Conservation (phyloP, 305 asterid species). For the Caryopteris hybrid region DNA sequence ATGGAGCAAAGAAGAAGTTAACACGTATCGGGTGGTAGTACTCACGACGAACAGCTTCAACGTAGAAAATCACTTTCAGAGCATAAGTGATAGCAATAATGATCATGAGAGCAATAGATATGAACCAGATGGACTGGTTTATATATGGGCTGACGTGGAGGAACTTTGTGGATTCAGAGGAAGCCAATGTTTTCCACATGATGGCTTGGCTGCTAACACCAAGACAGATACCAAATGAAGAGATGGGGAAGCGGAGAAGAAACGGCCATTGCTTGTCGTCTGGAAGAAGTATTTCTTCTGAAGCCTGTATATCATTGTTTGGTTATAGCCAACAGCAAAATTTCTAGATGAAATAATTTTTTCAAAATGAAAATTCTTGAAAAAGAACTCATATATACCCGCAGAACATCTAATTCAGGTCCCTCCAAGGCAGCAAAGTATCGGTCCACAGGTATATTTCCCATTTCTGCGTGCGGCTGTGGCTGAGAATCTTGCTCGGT, state of each 20-base stretch:
- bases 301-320: constrained; percentile 35
- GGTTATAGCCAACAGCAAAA: not conserved
- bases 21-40: constrained; percentile 79
- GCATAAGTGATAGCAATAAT: constrained; percentile 34
- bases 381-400: constrained; percentile 31
- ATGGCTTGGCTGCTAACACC: constrained; percentile 91
- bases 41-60: constrained; percentile 88
- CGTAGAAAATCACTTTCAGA: constrained; percentile 61
- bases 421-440: constrained; percentile 86
- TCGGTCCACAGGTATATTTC: constrained; percentile 46
- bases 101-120: constrained; percentile 44
- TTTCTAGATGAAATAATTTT: too few species aligned
- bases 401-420: constrained; percentile 65
- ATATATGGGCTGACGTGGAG: constrained; percentile 45
- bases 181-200: constrained; percentile 68
- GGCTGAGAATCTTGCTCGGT: constrained; percentile 21
- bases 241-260: constrained; percentile 75
- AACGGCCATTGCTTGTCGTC: constrained; percentile 83
- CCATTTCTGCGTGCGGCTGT: constrained; percentile 32
- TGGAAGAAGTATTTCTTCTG: constrained; percentile 65
- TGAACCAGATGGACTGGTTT: constrained; percentile 58
- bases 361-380: not conserved
- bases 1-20: constrained; percentile 91
- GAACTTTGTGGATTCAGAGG: constrained; percentile 52
- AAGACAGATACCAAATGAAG: constrained; percentile 78